phyloP scores from a whole-genome alignment of 116 monocot species.

The Trichopus zeylanicus region DNA sequence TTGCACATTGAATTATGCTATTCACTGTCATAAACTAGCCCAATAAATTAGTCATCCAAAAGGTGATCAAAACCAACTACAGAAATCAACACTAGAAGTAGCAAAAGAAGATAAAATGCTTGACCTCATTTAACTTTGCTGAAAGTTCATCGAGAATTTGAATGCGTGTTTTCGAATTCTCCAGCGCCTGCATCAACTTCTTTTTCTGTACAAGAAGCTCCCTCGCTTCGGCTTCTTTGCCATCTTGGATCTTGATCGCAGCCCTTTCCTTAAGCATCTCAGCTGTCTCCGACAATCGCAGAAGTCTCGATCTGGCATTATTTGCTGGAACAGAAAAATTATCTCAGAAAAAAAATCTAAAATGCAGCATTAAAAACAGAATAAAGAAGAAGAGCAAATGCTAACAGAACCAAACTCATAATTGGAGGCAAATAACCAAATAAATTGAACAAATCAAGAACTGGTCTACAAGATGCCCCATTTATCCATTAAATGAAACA shows the following conservation, averaged over 20 bases:
- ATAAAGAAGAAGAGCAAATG: too few relatives aligned
- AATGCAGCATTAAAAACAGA: too few relatives aligned
- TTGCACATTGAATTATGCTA: too few relatives aligned
- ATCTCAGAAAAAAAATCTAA: not conserved
- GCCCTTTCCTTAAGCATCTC: constrained; percentile 41
- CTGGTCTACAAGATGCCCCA: too few relatives aligned
- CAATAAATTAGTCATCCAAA: too few relatives aligned
- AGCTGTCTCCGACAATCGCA: constrained; percentile 24
- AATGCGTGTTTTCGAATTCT: constrained; percentile 39
- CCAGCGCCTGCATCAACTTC: constrained; percentile 44
- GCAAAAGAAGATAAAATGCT: not conserved
- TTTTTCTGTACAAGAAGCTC: constrained; percentile 54
- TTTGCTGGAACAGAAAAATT: constrained; percentile 30
- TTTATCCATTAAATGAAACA: too few relatives aligned
- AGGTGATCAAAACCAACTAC: too few relatives aligned
- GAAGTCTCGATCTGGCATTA: constrained; percentile 35
- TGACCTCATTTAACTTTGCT: constrained; percentile 46
- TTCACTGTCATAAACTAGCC: too few relatives aligned
- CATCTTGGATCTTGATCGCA: constrained; percentile 21
- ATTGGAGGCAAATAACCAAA: too few relatives aligned
- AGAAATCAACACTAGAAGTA: too few relatives aligned
- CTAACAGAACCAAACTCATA: too few relatives aligned
- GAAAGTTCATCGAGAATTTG: constrained; percentile 47
- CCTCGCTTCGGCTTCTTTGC: constrained; percentile 42
- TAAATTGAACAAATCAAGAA: too few relatives aligned